Conservation (phyloP, 2,329 filamentous ascomycete genomes). For the Thermomyces lanuginosus region DNA sequence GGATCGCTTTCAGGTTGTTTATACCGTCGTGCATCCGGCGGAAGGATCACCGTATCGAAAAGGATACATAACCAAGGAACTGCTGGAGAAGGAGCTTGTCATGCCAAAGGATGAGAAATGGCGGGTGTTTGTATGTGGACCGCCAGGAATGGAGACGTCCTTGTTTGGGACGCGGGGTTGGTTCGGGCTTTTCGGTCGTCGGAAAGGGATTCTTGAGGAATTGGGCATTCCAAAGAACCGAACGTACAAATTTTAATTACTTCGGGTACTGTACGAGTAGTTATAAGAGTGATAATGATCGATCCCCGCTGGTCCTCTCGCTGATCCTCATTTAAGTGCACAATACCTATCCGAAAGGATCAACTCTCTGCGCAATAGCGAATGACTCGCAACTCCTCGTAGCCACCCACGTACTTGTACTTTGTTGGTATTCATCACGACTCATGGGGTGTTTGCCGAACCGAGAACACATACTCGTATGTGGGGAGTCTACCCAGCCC, state of each 20-base stretch:
- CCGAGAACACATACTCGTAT: too few relatives aligned
- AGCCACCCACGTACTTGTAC: too few relatives aligned
- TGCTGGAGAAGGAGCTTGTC: constrained; percentile 37
- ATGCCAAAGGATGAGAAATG: constrained; percentile 29
- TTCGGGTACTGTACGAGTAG: constrained; percentile 6
- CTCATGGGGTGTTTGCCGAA: too few relatives aligned
- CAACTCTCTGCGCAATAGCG: too few relatives aligned
- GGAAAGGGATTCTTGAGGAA: constrained; percentile 37
- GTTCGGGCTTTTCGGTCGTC: constrained; percentile 9
- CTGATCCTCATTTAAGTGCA: too few relatives aligned
- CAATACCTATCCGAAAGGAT: too few relatives aligned
- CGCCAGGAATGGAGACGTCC: constrained; percentile 46
- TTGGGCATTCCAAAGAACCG: constrained; percentile 43
- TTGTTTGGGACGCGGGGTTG: constrained; percentile 14
- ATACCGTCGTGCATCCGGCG: constrained; percentile 35
- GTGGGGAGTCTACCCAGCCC: too few relatives aligned
- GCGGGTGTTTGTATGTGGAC: constrained; percentile 55
- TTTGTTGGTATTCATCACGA: too few relatives aligned
- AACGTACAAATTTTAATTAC: constrained; percentile 39
- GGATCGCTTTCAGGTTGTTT: constrained; percentile 40
- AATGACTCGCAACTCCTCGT: too few relatives aligned
- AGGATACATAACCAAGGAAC: constrained; percentile 42
- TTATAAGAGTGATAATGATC: constrained; percentile 2
- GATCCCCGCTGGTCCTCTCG: too few relatives aligned
- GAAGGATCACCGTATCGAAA: constrained; percentile 30